Evolutionary conservation across 2,329 filamentous ascomycete genomes (phyloP).

Genomic region (Zelopaecilomyces penicillatus): DNA sequence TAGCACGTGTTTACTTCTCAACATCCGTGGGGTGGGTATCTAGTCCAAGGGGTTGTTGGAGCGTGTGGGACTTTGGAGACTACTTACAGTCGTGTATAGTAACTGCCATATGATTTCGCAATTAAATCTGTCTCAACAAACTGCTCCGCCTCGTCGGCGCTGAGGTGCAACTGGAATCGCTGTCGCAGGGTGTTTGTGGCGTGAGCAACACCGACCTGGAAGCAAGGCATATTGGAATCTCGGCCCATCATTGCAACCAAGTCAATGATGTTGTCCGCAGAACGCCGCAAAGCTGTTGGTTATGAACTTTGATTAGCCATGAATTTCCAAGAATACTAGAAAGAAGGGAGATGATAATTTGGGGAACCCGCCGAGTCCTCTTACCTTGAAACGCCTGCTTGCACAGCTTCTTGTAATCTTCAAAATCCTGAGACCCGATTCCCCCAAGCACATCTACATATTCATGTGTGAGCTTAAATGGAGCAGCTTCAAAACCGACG

Average conservation of each 20-base stretch:
- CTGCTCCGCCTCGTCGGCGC: constrained; percentile 69
- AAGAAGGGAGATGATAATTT: no score
- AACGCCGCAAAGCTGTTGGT: constrained; percentile 57
- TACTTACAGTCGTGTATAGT: constrained; percentile 74
- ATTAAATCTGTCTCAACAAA: constrained; percentile 76
- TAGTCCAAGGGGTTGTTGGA: no score
- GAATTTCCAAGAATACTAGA: constrained; percentile 9
- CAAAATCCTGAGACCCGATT: constrained; percentile 58
- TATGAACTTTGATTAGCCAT: not conserved
- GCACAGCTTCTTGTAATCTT: constrained; percentile 69
- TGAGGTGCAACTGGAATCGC: constrained; percentile 74
- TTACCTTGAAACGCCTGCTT: constrained; percentile 75
- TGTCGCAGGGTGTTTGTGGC: constrained; percentile 62
- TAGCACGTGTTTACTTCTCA: not conserved
- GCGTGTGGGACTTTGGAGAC: no score
- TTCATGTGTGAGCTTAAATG: constrained; percentile 79
- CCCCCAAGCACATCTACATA: constrained; percentile 80
- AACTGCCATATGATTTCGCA: constrained; percentile 74
- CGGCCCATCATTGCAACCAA: constrained; percentile 78
- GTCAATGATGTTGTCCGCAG: constrained; percentile 73
- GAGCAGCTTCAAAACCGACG: constrained; percentile 78
- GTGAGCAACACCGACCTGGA: constrained; percentile 62
- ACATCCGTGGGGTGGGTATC: no score
- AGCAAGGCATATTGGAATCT: constrained; percentile 79
- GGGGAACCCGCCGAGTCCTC: constrained; percentile 11